Evolutionary conservation across 495 filamentous ascomycete genomes (phyloP).

Genomic region (Penicillium angulare): DNA sequence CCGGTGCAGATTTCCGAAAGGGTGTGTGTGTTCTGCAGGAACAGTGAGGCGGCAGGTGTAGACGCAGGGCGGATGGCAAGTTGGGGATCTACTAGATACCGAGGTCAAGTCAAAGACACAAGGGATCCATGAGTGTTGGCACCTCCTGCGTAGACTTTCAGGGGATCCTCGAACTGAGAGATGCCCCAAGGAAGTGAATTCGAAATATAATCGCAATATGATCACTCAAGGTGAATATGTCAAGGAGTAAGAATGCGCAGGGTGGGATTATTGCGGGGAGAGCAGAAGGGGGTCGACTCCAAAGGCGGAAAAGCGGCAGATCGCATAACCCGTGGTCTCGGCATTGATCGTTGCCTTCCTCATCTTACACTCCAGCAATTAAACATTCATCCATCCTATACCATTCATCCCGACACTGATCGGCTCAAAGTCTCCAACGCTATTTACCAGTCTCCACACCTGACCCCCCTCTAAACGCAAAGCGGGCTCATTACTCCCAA

Average conservation of each 20-base stretch:
- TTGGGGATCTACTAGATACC: conserved; percentile 20
- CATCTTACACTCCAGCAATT: too few relatives aligned
- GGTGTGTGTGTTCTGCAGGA: conserved; percentile 1
- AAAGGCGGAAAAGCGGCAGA: conserved; percentile 27
- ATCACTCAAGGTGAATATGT: not conserved
- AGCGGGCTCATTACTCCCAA: not conserved
- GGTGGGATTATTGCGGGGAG: conserved; percentile 16
- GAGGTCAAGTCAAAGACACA: conserved; percentile 16
- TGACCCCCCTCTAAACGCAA: not conserved
- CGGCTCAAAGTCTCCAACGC: not conserved
- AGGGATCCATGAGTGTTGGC: conserved; percentile 22
- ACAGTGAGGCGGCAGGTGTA: conserved; percentile 3
- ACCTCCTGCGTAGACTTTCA: conserved; percentile 8
- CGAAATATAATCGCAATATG: not conserved
- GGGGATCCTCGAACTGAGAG: not conserved
- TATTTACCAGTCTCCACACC: not conserved
- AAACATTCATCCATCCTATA: conserved; percentile 8
- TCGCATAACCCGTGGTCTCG: conserved; percentile 18
- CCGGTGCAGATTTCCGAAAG: too few relatives aligned
- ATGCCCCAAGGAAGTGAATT: not conserved
- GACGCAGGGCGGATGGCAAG: conserved; percentile 4
- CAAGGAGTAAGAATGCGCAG: conserved; percentile 4
- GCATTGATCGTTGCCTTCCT: conserved; percentile 12
- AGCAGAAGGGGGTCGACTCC: conserved; percentile 2
- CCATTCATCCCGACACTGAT: conserved; percentile 8